A percentile compares a stretch with the other conserved stretches of the same genome.
These are phyloP conservation scores for Suillus ampliporus DNA, from an alignment of 768 basidiomycete genomes.

Conservation along the genomic window DNA sequence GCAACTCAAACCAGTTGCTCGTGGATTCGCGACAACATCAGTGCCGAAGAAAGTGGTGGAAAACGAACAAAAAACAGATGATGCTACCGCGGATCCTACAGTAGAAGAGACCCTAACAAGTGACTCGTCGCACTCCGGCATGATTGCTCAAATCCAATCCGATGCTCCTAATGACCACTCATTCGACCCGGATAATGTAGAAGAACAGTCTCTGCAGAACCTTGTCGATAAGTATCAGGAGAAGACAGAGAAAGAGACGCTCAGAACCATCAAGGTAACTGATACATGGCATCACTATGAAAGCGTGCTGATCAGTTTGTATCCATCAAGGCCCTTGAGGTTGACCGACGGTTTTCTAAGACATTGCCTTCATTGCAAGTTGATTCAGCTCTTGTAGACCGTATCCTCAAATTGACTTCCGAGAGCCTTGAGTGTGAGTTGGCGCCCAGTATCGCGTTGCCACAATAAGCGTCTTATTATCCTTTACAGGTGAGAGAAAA, in stretches of 20 bases:
- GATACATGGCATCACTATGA: background rate
- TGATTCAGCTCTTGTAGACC: constrained; percentile 60
- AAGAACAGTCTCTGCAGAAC: constrained; percentile 66
- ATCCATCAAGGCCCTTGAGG: constrained; percentile 69
- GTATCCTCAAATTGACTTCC: constrained; percentile 59
- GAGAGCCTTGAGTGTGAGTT: constrained; percentile 25
- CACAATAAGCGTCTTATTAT: background rate
- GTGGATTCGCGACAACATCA: constrained; percentile 84
- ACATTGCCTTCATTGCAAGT: constrained; percentile 67
- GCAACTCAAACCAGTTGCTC: constrained; percentile 71
- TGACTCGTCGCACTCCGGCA: constrained; percentile 4
- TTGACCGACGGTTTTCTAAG: constrained; percentile 76
- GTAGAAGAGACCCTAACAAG: constrained; percentile 7
- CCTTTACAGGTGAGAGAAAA: constrained; percentile 35
- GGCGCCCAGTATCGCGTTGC: background rate
- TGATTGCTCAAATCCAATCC: constrained; percentile 11
- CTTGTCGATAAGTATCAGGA: constrained; percentile 86
- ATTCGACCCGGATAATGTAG: constrained; percentile 45
- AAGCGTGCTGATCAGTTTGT: background rate
- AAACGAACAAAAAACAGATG: constrained; percentile 22
- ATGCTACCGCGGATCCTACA: constrained; percentile 12
- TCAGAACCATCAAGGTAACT: constrained; percentile 59
- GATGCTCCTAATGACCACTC: constrained; percentile 29
- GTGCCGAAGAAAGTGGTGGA: constrained; percentile 73
- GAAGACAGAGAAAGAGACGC: constrained; percentile 86